Evolutionary conservation across 2,329 filamentous ascomycete genomes (phyloP), one percentile per base, ranked within the genome.

Genomic region (Pezicula rhizophila): DNA sequence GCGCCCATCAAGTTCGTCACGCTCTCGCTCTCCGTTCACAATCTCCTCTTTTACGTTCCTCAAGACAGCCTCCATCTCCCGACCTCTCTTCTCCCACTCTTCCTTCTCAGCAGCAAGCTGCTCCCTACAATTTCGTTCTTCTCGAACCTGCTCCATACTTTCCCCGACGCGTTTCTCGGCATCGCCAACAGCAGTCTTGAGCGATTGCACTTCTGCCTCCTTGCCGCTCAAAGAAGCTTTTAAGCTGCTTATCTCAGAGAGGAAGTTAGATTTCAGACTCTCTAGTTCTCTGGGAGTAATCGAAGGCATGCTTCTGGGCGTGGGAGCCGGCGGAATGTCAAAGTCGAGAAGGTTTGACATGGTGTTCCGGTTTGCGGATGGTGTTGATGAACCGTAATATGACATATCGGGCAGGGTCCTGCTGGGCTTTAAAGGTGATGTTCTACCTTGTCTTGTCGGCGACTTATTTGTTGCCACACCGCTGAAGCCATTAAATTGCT

Each of bases 221-320:
- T 93, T 95, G 43, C 93, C 93, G 60, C 85, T 91, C 8, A 99
- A 75, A 8, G 89, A 92, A 3, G 93, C 93, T 63, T 89, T 93
- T 15, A 99, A 79, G n/a, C 87, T 89, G 53, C 89, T 95, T 51
- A 99, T 95, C 64, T 97, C 89, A 0, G 91, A 95, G 45, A 95
- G 77, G 60, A 95, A 95, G 20, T 79, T 80, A 0, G 91, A 96
- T 66, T 97, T 97, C 52, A 97, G 76, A 12, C 87, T 88, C 65
- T 99, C 93, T 2, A 97, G 75, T 69, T 99, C 93, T 31, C 93
- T 83, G 2, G 93, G 88, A 2, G 91, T 96, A 57, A 97, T 86
- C 8, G 85, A 89, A 0, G 93, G 93, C 34, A 97, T 80, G 48
- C 89, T 96, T 53, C 92, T 84, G 12, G 93, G 93, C 0, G 93